Conservation (phyloP, 352 stramenopile species). For the Globisporangium iwayamae region DNA sequence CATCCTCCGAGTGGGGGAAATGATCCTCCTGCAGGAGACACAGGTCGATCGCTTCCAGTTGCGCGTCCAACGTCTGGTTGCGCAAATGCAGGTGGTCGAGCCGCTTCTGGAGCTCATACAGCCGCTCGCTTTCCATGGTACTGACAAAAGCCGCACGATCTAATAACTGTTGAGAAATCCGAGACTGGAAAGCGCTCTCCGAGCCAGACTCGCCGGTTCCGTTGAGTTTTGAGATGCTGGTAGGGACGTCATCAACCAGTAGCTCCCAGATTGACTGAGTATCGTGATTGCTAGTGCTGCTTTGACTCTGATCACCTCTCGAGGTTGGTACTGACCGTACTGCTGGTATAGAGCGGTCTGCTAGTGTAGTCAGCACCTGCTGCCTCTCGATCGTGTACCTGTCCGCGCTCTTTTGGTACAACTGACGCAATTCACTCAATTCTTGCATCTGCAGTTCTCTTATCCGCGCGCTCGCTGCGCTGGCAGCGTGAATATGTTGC, state of each 20-base stretch:
- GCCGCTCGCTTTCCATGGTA: constrained; percentile 13
- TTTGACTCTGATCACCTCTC: background rate
- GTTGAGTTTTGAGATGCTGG: background rate
- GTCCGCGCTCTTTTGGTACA: constrained; percentile 21
- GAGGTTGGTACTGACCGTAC: background rate
- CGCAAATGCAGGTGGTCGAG: constrained; percentile 18
- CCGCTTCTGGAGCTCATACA: constrained; percentile 25
- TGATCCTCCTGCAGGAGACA: constrained; percentile 28
- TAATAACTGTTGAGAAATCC: constrained; percentile 14
- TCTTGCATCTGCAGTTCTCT: constrained; percentile 12
- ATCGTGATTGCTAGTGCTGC: background rate
- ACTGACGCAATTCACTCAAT: constrained; percentile 18
- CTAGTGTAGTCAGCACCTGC: background rate
- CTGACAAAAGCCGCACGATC: background rate
- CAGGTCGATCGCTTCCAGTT: constrained; percentile 35
- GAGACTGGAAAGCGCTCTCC: background rate
- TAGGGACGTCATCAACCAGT: constrained; percentile 18
- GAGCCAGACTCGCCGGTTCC: background rate
- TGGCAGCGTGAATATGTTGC: background rate
- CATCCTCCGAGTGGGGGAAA: constrained; percentile 1
- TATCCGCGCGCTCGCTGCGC: constrained; percentile 14
- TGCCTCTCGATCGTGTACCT: constrained; percentile 18
- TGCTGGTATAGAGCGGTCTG: background rate
- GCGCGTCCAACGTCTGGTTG: constrained; percentile 21
- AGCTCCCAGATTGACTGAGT: constrained; percentile 14